phyloP scores from a whole-genome alignment of 1,139 yeast species.

The Hyphopichia burtonii region DNA sequence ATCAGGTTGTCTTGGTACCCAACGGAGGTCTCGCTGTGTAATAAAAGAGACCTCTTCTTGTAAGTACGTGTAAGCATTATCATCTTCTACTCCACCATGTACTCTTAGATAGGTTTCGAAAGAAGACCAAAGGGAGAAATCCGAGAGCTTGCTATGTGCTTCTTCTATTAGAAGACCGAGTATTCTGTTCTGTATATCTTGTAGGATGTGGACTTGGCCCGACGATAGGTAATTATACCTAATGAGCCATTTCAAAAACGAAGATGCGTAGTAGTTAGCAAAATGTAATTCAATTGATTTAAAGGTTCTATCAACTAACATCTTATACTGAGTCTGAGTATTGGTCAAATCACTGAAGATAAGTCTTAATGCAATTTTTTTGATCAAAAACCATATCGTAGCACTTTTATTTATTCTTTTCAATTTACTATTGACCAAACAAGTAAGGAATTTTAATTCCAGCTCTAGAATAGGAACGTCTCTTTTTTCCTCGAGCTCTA shows the following conservation, averaged over 20 bases:
- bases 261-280: conserved; percentile 43
- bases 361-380: conserved; percentile 24
- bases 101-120: not conserved
- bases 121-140: conserved; percentile 3
- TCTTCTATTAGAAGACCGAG: not conserved
- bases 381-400: conserved; percentile 38
- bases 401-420: conserved; percentile 44
- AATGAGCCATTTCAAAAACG: conserved; percentile 32
- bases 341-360: conserved; percentile 7
- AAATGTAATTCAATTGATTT: conserved; percentile 35
- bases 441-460: conserved; percentile 32
- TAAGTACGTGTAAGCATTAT: not conserved
- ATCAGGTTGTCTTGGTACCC: not conserved
- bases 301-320: conserved; percentile 20
- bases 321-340: not conserved
- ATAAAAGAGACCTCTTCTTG: not conserved
- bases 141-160: not conserved
- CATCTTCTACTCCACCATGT: not conserved
- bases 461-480: conserved; percentile 5
- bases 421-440: conserved; percentile 33
- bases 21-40: no score
- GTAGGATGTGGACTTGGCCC: not conserved
- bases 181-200: not conserved
- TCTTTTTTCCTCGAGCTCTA: conserved; percentile 10
- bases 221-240: conserved; percentile 8